phyloP scores from a whole-genome alignment of 164 flowering plant species.

The Aristolochia contorta region DNA sequence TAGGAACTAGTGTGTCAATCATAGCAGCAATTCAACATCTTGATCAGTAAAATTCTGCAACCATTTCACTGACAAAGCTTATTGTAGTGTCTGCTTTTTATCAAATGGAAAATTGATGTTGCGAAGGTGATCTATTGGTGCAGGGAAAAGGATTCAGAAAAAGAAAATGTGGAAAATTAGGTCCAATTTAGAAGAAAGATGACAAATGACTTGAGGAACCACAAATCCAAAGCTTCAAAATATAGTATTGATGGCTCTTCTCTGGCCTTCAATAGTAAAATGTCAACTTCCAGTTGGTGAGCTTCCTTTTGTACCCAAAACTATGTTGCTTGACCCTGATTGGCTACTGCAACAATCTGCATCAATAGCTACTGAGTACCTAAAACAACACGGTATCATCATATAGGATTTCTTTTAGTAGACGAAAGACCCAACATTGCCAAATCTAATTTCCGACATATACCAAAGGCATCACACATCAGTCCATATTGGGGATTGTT shows the following conservation, averaged over 20 bases:
- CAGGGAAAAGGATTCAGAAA: background rate
- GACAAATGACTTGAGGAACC: conserved; percentile 57
- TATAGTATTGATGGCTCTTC: conserved; percentile 69
- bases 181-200: conserved; percentile 7
- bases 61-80: conserved; percentile 97
- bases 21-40: conserved; percentile 79
- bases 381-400: background rate
- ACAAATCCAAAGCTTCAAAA: conserved; percentile 70
- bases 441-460: background rate
- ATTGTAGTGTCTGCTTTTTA: conserved; percentile 63
- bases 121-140: conserved; percentile 58
- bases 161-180: conserved; percentile 2
- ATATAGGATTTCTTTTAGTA: background rate
- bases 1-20: conserved; percentile 68
- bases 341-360: conserved; percentile 25
- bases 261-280: conserved; percentile 61
- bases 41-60: conserved; percentile 87
- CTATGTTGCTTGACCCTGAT: conserved; percentile 8
- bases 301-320: conserved; percentile 10
- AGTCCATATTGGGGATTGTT: no score
- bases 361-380: conserved; percentile 7
- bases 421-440: background rate
- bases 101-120: conserved; percentile 94
- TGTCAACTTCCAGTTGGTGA: conserved; percentile 34
- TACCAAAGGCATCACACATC: no score